A percentile compares a stretch with the other conserved stretches of the same genome.
These are phyloP conservation scores for Wallacemonas sp. DNA, from an alignment of 208 protist species.

Conservation along the genomic window DNA sequence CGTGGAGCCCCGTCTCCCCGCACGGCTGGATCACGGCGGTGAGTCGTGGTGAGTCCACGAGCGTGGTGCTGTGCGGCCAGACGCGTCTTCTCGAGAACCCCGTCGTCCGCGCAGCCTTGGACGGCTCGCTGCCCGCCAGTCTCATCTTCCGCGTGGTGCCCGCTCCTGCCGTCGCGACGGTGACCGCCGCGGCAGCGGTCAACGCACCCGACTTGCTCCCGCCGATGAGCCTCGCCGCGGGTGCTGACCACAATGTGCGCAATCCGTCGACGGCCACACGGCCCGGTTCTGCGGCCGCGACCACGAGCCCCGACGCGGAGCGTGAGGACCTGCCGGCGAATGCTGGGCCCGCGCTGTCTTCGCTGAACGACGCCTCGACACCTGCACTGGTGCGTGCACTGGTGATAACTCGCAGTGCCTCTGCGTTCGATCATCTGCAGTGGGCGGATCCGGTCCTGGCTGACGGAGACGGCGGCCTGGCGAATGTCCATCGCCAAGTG, in stretches of 20 bases:
- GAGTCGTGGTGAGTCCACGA: not conserved
- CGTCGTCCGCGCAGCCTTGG: constrained; percentile 2
- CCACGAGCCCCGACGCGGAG: no score
- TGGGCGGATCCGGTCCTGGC: not conserved
- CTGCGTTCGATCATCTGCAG: constrained; percentile 6
- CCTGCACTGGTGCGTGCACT: no score
- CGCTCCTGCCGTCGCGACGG: not conserved
- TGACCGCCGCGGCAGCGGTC: not conserved
- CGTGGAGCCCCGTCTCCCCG: constrained; percentile 4
- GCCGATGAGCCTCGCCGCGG: no score
- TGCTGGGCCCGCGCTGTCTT: no score
- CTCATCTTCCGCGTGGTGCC: constrained; percentile 10
- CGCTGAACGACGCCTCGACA: no score
- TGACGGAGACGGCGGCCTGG: not conserved
- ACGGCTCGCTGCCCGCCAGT: not conserved
- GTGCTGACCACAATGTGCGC: no score
- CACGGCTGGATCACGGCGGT: constrained; percentile 7
- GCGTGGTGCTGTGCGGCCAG: constrained; percentile 15
- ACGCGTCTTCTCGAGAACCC: constrained; percentile 23
- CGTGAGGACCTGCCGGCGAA: no score
- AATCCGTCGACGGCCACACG: no score
- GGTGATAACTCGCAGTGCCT: no score
- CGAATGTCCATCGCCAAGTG: not conserved
- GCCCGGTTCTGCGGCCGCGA: no score
- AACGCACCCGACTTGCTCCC: not conserved